Evolutionary conservation across 805 yeast genomes (phyloP).

Genomic region (Suhomyces faveliae): DNA sequence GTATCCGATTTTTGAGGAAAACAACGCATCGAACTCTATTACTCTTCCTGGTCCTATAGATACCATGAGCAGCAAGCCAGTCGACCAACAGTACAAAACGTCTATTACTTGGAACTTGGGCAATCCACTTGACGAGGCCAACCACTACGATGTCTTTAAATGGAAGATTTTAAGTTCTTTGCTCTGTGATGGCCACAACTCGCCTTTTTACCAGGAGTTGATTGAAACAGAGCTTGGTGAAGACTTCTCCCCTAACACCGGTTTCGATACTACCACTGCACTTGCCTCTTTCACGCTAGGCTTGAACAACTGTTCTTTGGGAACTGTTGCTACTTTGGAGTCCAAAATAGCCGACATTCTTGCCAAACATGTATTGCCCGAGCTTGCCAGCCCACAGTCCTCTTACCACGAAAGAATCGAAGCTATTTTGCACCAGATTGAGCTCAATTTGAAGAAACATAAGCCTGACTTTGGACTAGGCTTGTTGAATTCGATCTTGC

Average conservation of each 20-base stretch:
- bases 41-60: constrained; percentile 74
- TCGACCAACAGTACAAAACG: constrained; percentile 72
- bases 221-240: constrained; percentile 83
- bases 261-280: constrained; percentile 79
- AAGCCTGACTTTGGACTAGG: constrained; percentile 88
- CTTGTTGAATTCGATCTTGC: constrained; percentile 67
- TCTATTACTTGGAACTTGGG: constrained; percentile 91
- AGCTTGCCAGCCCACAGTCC: constrained; percentile 22
- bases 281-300: constrained; percentile 81
- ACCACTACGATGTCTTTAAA: constrained; percentile 63
- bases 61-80: constrained; percentile 47
- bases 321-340: constrained; percentile 48
- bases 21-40: constrained; percentile 12
- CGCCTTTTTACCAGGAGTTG: constrained; percentile 82
- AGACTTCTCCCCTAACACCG: constrained; percentile 85
- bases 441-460: constrained; percentile 78
- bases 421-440: constrained; percentile 86
- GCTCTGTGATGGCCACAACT: constrained; percentile 86
- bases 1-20: constrained; percentile 43
- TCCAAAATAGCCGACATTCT: constrained; percentile 48
- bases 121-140: constrained; percentile 52
- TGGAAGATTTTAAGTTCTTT: constrained; percentile 69
- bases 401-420: constrained; percentile 52
- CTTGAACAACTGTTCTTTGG: constrained; percentile 64
- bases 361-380: constrained; percentile 35